Base-by-base conservation (phyloP, 2,329 filamentous ascomycete species). In the Calonectria pauciramosa region DNA sequence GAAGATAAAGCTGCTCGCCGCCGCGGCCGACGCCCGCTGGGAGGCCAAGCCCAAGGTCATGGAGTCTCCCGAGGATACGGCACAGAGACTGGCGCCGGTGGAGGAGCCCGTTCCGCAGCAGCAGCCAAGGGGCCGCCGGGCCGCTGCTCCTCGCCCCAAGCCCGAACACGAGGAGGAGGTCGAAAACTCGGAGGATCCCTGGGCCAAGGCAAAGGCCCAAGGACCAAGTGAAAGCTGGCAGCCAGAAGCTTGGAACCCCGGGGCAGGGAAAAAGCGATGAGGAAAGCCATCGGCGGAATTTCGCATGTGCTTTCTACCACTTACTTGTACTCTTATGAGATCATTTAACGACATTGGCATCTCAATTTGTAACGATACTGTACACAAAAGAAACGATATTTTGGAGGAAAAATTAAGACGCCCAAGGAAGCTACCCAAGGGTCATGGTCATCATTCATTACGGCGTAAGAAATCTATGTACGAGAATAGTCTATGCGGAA, bases 191-290 rank as follows among this genome's bases (percentile, higher is more conserved):
- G 78, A 85, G 1, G 88, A 93, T 80, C 92, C 92, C 3, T 94
- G 92, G 92, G 89, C 89, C 36, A 88, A 87, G 76, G 87, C 88
- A 1, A 86, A 74, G 47, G 77, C 83, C 1, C 79, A 80, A 26
- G 88, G 87, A 0, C 91, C 92, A 0, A 88, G 92, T 69, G 92
- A 94, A 82, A 87, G 85, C n/a, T 94, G 92, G 92, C 91, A 94
- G 83, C 93, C 93, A 0, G 82, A 90, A 63, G 85, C 91, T 4
- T 95, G 93, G 93, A 86, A 83, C 7, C 91, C 91, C 5, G 83
- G 84, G 2, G 78, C 86, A n/a, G 69, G 77, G 14, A 87, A 82
- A 78, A 85, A 83, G 74, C 75, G 74, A 60, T 82, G 72, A 81
- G n/a, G 63, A 56, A 47, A 56, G 52, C 26, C 28, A 9, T 8